Evolutionary conservation across 805 yeast species (phyloP), one percentile per base, ranked within the genome.

Genomic region (Metschnikowia proteae): DNA sequence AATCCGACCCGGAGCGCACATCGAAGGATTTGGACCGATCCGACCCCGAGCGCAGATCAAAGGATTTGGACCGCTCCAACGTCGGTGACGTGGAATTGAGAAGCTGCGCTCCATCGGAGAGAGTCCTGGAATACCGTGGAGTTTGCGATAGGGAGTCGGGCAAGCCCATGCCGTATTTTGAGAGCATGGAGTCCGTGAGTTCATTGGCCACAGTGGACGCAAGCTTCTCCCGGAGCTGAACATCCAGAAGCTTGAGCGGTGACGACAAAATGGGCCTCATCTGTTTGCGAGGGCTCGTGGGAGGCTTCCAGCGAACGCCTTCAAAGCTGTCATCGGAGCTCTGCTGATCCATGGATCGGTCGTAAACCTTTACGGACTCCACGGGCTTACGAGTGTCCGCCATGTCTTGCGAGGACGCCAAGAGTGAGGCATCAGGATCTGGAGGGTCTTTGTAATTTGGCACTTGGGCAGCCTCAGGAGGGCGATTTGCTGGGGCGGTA

Each of bases 321-420:
- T 73, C 77, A 50, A 68, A 71, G 48, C 74, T 70, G 44, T 73
- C 76, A 47, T 73, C 77, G 0, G 76, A 70, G 48, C 72, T 65
- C 46, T 68, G 74, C 26, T 56, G 61, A 17, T 64, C 66, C 26
- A 46, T 37, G 27, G 59, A 50, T 31, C 45, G 43, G 41, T 51
- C 54, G 23, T 43, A 43, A 6, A 36, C 23, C n/a, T 38, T 40
- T 17, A 42, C 23, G 30, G 45, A 34, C n/a, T 42, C 31, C 38
- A 42, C 30, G 9, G 38, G 45, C 13, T 26, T 22, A 13, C 45
- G 45, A 27, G 45, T 4, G 25, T 42, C 38, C 5, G 25, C 13
- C 25, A 7, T 6, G 8, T 27, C 28, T 17, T 33, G 45, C 4
- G 45, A 27, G 27, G 38, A 33, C 27, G 38, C 7, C 10, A 29